Conservation (phyloP, 2,329 filamentous ascomycete genomes). For the Scedosporium dehoogii region DNA sequence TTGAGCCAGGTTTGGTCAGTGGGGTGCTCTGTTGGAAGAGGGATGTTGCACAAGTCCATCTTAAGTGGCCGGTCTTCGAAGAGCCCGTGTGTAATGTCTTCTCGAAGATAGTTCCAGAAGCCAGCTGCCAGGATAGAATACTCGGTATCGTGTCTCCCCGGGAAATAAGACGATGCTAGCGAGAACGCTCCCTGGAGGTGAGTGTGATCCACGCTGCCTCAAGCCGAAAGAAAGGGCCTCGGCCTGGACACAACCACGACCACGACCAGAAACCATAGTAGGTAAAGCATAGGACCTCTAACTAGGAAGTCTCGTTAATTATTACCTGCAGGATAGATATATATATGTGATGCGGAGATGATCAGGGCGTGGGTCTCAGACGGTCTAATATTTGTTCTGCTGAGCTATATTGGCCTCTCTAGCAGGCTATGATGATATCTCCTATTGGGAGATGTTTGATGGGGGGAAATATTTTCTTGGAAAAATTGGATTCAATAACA, state of each 20-base stretch:
- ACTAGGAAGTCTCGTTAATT: background rate
- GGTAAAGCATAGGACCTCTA: background rate
- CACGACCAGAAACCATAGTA: background rate
- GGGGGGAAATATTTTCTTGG: background rate
- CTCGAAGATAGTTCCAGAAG: slow-evolving; percentile 41
- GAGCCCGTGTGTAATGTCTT: slow-evolving; percentile 44
- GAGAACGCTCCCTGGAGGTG: slow-evolving; percentile 37
- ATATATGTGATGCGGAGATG: background rate
- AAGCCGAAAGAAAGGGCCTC: background rate
- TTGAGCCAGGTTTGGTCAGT: slow-evolving; percentile 27
- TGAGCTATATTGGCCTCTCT: background rate
- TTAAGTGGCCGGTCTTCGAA: slow-evolving; percentile 30
- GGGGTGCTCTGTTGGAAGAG: slow-evolving; percentile 6
- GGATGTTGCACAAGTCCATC: slow-evolving; percentile 24
- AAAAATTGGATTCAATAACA: background rate
- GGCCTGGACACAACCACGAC: background rate
- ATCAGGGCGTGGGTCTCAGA: background rate
- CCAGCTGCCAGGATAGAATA: slow-evolving; percentile 27
- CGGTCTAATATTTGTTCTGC: background rate
- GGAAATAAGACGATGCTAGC: slow-evolving; percentile 22
- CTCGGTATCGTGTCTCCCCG: slow-evolving; percentile 13
- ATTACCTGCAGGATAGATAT: background rate
- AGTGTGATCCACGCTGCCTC: too few relatives aligned
- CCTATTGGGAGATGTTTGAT: background rate
- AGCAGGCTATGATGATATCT: background rate